A percentile compares a stretch with the other conserved stretches of the same genome.
These are phyloP conservation scores for Yamadazyma takamatsuzukensis DNA, from an alignment of 805 yeast species.

Conservation along the genomic window DNA sequence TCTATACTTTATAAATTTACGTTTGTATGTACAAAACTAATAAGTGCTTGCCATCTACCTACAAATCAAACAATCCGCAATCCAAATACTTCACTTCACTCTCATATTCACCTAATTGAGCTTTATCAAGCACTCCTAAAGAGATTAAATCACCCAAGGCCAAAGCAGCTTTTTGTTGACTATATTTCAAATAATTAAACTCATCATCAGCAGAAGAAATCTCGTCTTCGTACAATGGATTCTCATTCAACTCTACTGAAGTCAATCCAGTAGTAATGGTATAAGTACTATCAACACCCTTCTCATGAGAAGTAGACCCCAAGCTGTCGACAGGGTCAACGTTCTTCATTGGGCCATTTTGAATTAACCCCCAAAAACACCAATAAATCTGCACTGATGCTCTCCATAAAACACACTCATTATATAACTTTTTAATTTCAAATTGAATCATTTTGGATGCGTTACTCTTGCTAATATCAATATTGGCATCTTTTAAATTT, in stretches of 20 bases:
- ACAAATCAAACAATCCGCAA: slow-evolving; percentile 12
- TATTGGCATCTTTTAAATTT: slow-evolving; percentile 19
- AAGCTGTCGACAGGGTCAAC: slow-evolving; percentile 9
- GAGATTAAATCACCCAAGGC: slow-evolving; percentile 71
- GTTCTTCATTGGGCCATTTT: slow-evolving; percentile 47
- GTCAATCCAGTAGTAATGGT: slow-evolving; percentile 51
- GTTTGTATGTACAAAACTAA: background rate
- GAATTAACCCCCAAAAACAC: slow-evolving; percentile 91
- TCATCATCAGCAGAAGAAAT: slow-evolving; percentile 49
- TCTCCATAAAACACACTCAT: slow-evolving; percentile 75
- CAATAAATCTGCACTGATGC: slow-evolving; percentile 75
- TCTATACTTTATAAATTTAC: background rate
- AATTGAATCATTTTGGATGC: slow-evolving; percentile 30
- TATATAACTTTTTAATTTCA: slow-evolving; percentile 51
- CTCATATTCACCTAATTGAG: slow-evolving; percentile 19
- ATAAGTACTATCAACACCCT: slow-evolving; percentile 39
- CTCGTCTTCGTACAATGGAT: slow-evolving; percentile 24
- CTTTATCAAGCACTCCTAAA: slow-evolving; percentile 46
- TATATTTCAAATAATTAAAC: slow-evolving; percentile 75
- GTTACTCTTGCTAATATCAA: slow-evolving; percentile 8
- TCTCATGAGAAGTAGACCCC: slow-evolving; percentile 18
- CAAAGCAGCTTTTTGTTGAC: slow-evolving; percentile 69
- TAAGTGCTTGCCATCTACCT: background rate
- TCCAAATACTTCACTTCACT: slow-evolving; percentile 40
- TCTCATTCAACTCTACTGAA: slow-evolving; percentile 35